Percentiles rank a stretch among this genome's conserved stretches.
These are phyloP conservation scores for Colletotrichum gloeosporioides DNA, from an alignment of 2,329 filamentous ascomycete genomes.

Conservation along the genomic window DNA sequence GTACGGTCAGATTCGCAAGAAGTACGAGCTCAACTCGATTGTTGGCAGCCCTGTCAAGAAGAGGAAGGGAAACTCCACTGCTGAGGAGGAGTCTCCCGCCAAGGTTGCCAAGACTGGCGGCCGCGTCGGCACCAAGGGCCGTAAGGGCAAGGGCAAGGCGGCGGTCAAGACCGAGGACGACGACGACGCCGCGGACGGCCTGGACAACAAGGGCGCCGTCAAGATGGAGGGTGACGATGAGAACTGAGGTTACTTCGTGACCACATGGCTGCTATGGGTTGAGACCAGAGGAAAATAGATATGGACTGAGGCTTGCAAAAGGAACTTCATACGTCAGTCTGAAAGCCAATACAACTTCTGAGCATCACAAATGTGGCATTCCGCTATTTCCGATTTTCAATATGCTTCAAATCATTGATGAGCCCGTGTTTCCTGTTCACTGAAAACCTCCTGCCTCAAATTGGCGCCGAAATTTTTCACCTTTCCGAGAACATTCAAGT, in stretches of 20 bases:
- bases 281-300: background rate
- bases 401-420: background rate
- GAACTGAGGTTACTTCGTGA: background rate
- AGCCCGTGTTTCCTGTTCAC: background rate
- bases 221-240: slow-evolving; percentile 22
- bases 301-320: background rate
- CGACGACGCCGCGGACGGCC: background rate
- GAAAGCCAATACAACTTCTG: background rate
- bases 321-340: background rate
- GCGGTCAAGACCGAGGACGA: slow-evolving; percentile 25
- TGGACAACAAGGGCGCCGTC: slow-evolving; percentile 17
- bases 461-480: background rate
- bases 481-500: background rate
- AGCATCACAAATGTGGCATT: background rate
- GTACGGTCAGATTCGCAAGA: slow-evolving; percentile 55
- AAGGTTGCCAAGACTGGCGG: slow-evolving; percentile 21
- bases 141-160: slow-evolving; percentile 22
- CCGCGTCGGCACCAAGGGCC: slow-evolving; percentile 22
- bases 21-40: slow-evolving; percentile 36
- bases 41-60: background rate
- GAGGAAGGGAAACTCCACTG: background rate
- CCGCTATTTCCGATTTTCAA: background rate
- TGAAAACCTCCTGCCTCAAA: background rate
- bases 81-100: background rate
- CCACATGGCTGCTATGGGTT: background rate